phyloP scores from a whole-genome alignment of 2,329 filamentous ascomycete species.

The Neofusicoccum cordaticola region DNA sequence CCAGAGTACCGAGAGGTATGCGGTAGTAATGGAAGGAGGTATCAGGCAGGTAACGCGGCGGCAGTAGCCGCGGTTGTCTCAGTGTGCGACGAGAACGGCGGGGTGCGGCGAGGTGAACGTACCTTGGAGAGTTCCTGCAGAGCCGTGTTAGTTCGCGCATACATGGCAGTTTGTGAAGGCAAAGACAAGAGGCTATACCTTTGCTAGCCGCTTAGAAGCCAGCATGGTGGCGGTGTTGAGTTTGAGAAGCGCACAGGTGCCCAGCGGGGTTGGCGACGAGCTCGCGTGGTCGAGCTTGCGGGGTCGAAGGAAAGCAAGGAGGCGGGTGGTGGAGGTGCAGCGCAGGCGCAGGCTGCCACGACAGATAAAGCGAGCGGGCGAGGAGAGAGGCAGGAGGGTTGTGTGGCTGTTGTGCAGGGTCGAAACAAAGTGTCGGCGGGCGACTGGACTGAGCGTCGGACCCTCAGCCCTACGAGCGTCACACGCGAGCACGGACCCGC shows the following conservation, averaged over 20 bases:
- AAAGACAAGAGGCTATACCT: conserved; percentile 34
- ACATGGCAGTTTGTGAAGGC: no score
- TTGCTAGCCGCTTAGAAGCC: conserved; percentile 57
- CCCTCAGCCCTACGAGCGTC: conserved; percentile 1
- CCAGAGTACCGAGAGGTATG: neutral
- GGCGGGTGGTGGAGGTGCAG: neutral
- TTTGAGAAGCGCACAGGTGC: neutral
- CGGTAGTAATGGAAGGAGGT: no score
- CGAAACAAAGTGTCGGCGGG: neutral
- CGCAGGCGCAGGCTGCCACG: neutral
- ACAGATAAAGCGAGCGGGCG: neutral
- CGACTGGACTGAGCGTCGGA: neutral
- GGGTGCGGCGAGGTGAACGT: neutral
- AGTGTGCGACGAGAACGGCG: neutral
- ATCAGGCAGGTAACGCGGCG: no score
- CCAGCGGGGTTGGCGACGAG: neutral
- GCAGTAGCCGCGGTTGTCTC: neutral
- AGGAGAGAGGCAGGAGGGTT: no score
- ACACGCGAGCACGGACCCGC: neutral
- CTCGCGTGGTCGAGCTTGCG: neutral
- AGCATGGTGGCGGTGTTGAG: conserved; percentile 37
- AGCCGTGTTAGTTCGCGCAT: no score
- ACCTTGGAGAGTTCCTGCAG: conserved; percentile 24
- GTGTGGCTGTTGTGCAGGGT: neutral
- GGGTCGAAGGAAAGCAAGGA: neutral